Percentiles rank a stretch among this genome's conserved stretches.
Evolutionary conservation across 495 filamentous ascomycete species (phyloP).

Genomic region (Lophiostoma macrostomum): DNA sequence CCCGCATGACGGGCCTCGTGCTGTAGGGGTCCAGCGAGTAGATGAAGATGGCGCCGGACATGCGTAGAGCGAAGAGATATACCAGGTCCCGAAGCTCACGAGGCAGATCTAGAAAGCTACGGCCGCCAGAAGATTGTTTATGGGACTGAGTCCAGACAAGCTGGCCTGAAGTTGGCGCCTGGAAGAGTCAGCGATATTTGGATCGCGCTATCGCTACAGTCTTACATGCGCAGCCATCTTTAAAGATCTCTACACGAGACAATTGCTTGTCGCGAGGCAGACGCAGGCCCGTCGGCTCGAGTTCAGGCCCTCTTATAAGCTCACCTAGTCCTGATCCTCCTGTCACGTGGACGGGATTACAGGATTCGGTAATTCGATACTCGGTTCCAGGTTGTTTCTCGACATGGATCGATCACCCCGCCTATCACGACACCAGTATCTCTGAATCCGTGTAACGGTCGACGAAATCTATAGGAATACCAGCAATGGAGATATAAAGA

Average conservation of each 20-base stretch:
- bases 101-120: slow-evolving; percentile 17
- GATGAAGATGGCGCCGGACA: slow-evolving; percentile 16
- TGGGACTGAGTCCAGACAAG: slow-evolving; percentile 13
- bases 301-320: too few relatives aligned
- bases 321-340: too few relatives aligned
- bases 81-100: slow-evolving; percentile 14
- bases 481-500: too few relatives aligned
- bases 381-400: too few relatives aligned
- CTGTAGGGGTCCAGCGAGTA: slow-evolving; percentile 3
- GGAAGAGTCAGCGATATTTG: not conserved
- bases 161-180: slow-evolving; percentile 1
- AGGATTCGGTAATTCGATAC: too few relatives aligned
- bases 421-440: too few relatives aligned
- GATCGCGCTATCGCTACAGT: not conserved
- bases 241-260: not conserved
- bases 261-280: too few relatives aligned
- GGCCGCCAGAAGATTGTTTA: not conserved
- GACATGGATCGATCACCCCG: too few relatives aligned
- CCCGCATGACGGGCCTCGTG: not conserved
- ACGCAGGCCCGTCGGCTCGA: too few relatives aligned
- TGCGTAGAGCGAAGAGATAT: slow-evolving; percentile 5
- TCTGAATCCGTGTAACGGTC: too few relatives aligned
- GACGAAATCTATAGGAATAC: too few relatives aligned
- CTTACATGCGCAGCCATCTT: slow-evolving; percentile 2
- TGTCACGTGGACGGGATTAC: too few relatives aligned